These are phyloP conservation scores for Tremellales sp. DNA, from an alignment of 1,284 basidiomycete genomes.

Conservation along the genomic window DNA sequence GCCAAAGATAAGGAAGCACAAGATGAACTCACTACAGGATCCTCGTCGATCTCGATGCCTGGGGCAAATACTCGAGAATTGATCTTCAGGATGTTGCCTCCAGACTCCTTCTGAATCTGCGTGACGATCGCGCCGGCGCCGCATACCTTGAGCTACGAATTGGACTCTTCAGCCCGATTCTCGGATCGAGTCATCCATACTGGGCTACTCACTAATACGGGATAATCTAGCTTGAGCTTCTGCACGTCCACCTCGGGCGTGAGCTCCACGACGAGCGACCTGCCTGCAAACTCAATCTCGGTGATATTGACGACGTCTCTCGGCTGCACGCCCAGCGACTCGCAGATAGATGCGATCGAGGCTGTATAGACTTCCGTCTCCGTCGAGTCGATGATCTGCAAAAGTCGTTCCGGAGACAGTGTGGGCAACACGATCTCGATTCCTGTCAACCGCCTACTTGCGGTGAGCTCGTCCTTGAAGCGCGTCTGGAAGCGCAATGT, in stretches of 20 bases:
- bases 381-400: background rate
- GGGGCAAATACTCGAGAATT: constrained; percentile 31
- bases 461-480: constrained; percentile 29
- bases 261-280: constrained; percentile 21
- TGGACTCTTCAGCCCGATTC: no score
- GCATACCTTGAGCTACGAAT: no score
- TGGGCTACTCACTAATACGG: constrained; percentile 24
- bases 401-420: background rate
- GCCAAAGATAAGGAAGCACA: background rate
- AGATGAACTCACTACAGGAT: constrained; percentile 35
- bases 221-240: constrained; percentile 13
- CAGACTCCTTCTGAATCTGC: constrained; percentile 24
- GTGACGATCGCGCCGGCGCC: constrained; percentile 35
- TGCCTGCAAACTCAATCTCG: constrained; percentile 16
- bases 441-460: constrained; percentile 6
- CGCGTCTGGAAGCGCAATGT: constrained; percentile 28
- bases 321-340: constrained; percentile 6
- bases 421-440: constrained; percentile 4
- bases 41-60: constrained; percentile 34
- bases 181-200: no score
- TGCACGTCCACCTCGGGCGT: constrained; percentile 18
- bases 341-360: no score
- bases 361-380: no score
- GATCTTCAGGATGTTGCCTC: constrained; percentile 13
- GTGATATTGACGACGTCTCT: constrained; percentile 11